phyloP scores from a whole-genome alignment of 2,329 filamentous ascomycete species.

The Aspergillus pseudonomiae region DNA sequence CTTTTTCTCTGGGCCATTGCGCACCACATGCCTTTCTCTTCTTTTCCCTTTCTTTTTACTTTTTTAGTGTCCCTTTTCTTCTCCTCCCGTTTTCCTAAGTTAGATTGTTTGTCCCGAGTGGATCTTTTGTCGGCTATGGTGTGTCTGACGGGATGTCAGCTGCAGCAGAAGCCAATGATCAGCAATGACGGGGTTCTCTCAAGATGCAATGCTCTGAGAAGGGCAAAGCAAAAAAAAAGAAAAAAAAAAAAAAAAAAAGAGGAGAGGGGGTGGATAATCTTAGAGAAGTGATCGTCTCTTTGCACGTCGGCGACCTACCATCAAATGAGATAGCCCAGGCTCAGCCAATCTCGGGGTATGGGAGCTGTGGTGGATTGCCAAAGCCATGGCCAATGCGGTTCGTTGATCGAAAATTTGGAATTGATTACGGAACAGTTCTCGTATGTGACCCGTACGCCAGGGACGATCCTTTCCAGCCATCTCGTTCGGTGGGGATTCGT shows the following conservation, averaged over 20 bases:
- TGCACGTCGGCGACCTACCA: background rate
- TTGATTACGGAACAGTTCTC: background rate
- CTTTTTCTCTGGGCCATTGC: background rate
- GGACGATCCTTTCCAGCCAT: background rate
- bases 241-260: background rate
- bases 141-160: background rate
- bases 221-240: background rate
- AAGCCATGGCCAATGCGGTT: background rate
- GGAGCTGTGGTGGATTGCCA: background rate
- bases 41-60: too few species aligned
- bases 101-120: too few species aligned
- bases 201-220: background rate
- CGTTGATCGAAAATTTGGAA: background rate
- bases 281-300: conserved; percentile 2
- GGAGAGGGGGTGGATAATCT: conserved; percentile 1
- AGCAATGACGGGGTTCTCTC: background rate
- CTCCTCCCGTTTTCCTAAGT: background rate
- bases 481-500: background rate
- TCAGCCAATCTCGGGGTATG: background rate
- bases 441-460: background rate
- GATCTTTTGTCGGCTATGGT: too few species aligned
- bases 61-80: background rate
- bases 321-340: background rate
- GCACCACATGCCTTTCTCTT: background rate
- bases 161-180: background rate